Conservation (phyloP, 2,329 filamentous ascomycete species). For the Hypoxylon sp. region DNA sequence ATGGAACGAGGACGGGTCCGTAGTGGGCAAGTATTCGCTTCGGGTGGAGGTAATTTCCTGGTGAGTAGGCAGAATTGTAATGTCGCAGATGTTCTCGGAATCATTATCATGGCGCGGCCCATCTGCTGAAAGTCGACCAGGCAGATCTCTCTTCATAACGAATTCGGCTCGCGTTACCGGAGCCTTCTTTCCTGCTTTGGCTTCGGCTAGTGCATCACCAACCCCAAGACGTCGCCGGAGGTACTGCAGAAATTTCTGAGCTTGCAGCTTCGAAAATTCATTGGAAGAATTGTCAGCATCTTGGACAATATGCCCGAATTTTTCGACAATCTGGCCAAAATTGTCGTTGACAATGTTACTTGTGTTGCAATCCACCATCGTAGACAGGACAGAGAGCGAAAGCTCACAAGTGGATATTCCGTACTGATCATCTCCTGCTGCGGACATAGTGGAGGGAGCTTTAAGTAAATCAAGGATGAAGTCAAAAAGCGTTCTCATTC, state of each 20-base stretch:
- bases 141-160: constrained; percentile 51
- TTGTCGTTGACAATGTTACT: constrained; percentile 50
- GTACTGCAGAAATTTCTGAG: constrained; percentile 51
- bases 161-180: constrained; percentile 48
- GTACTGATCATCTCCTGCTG: constrained; percentile 17
- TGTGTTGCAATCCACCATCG: constrained; percentile 55
- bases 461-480: constrained; percentile 48
- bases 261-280: constrained; percentile 49
- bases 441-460: constrained; percentile 32
- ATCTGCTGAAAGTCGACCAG: constrained; percentile 51
- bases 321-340: constrained; percentile 44
- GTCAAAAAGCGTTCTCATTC: constrained; percentile 52
- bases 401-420: constrained; percentile 47
- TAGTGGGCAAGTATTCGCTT: constrained; percentile 60
- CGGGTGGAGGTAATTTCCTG: constrained; percentile 59
- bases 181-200: constrained; percentile 6
- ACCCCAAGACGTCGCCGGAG: constrained; percentile 51
- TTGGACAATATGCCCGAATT: constrained; percentile 21
- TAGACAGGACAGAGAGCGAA: constrained; percentile 52
- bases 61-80: constrained; percentile 63
- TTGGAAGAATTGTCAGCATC: constrained; percentile 22
- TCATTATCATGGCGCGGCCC: constrained; percentile 64
- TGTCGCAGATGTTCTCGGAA: constrained; percentile 58
- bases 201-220: constrained; percentile 44
- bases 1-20: constrained; percentile 56